Percentiles rank a stretch among this genome's conserved stretches.
These are phyloP conservation scores for Fragilaria crotonensis DNA, from an alignment of 108 stramenopile species.

Conservation along the genomic window DNA sequence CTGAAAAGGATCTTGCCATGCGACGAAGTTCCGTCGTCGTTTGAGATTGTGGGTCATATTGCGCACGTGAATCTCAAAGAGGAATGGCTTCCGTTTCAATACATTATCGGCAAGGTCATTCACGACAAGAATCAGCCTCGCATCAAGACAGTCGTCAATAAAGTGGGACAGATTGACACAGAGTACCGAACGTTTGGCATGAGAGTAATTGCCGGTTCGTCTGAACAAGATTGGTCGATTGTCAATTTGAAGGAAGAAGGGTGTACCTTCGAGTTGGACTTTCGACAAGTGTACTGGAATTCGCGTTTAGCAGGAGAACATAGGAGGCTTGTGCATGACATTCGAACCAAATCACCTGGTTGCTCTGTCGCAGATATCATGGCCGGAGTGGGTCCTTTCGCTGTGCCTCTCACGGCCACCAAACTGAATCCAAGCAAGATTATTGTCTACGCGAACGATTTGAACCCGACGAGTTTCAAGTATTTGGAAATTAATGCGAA, in stretches of 20 bases:
- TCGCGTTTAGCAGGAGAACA: slow-evolving; percentile 87
- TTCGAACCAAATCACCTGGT: slow-evolving; percentile 12
- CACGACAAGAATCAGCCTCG: slow-evolving; percentile 85
- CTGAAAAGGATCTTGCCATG: slow-evolving; percentile 56
- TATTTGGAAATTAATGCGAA: slow-evolving; percentile 73
- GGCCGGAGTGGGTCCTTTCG: slow-evolving; percentile 98
- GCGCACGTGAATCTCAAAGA: slow-evolving; percentile 94
- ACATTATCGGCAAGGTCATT: slow-evolving; percentile 86
- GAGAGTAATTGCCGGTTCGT: slow-evolving; percentile 80
- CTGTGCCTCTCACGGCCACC: slow-evolving; percentile 78
- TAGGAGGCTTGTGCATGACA: slow-evolving; percentile 68
- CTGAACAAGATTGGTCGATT: slow-evolving; percentile 25
- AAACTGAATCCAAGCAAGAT: slow-evolving; percentile 16
- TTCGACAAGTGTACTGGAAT: slow-evolving; percentile 97
- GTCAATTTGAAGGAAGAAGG: slow-evolving; percentile 86
- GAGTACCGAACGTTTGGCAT: slow-evolving; percentile 94
- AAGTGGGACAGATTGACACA: slow-evolving; percentile 86
- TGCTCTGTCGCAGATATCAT: slow-evolving; percentile 82
- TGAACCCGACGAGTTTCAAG: slow-evolving; percentile 82
- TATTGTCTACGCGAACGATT: slow-evolving; percentile 68
- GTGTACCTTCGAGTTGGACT: slow-evolving; percentile 85
- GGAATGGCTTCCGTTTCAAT: slow-evolving; percentile 84
- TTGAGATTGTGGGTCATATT: slow-evolving; percentile 90
- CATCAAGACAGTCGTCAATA: slow-evolving; percentile 91
- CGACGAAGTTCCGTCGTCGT: slow-evolving; percentile 77